These are phyloP conservation scores for Didymella keratinophila DNA, from an alignment of 2,329 filamentous ascomycete species.

Conservation along the genomic window DNA sequence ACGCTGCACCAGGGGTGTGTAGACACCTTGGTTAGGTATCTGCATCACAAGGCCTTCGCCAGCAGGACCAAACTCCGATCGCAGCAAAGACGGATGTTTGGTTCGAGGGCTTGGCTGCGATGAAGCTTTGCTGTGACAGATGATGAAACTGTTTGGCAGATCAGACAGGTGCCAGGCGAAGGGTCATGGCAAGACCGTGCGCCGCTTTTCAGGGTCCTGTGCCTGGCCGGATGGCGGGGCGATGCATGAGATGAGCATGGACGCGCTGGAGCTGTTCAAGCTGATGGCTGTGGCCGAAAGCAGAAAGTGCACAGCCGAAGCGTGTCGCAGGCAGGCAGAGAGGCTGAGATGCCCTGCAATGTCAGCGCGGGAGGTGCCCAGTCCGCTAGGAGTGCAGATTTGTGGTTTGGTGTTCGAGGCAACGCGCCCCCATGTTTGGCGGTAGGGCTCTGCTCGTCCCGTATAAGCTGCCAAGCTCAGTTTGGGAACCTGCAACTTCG, in stretches of 20 bases:
- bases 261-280: constrained; percentile 1
- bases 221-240: constrained; percentile 12
- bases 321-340: constrained; percentile 8
- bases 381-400: not conserved
- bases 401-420: constrained; percentile 8
- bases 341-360: constrained; percentile 5
- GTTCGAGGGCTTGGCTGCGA: not conserved
- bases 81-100: not conserved
- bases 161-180: not conserved
- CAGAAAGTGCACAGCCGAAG: constrained; percentile 18
- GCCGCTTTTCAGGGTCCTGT: constrained; percentile 7
- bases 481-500: constrained; percentile 11
- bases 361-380: constrained; percentile 10
- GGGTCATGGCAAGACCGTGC: constrained; percentile 6
- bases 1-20: not conserved
- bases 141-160: constrained; percentile 1
- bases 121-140: constrained; percentile 1
- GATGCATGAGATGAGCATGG: not conserved
- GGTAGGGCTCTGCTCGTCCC: not conserved
- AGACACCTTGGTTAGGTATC: not conserved
- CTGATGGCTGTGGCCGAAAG: constrained; percentile 8
- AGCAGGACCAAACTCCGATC: not conserved
- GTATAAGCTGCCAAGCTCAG: constrained; percentile 6
- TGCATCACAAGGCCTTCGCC: not conserved
- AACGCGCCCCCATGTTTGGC: constrained; percentile 1